Base-by-base conservation (phyloP, 2,329 filamentous ascomycete genomes). In the Aspergillus thermomutatus region DNA sequence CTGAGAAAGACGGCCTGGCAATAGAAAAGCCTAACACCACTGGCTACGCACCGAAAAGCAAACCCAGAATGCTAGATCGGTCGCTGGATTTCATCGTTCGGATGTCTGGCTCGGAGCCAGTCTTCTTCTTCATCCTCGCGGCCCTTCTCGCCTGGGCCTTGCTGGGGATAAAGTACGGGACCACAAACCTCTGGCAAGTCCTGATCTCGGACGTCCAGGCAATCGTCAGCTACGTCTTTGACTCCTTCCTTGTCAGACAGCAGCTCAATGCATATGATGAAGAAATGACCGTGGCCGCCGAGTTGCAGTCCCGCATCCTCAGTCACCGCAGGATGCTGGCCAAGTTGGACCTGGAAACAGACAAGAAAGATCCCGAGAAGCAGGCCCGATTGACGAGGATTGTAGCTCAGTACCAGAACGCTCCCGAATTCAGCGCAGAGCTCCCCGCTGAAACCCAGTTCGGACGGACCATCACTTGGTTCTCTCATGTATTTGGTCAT, bases 71-170 rank as follows among this genome's bases (percentile, higher is more conserved):
- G 27, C 57, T 61, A 3, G 59, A 61, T 27, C 57, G 57, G 14
- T 57, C 51, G 56, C 50, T 71, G 6, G 68, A 71, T 49, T 58
- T 56, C 26, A 55, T 68, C 31, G 68, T 68, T n/a, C 54, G 55
- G 31, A 51, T 56, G 3, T 65, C 66, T 21, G 68, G 68, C 17
- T 69, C 68, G 1, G 60, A 57, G 25, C 52, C 45, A 17, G 59
- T 65, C 8, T 67, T 70, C 51, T 62, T 65, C 17, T 53, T 69
- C 49, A 74, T 74, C 52, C 43, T 76, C 7, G 54, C 64, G 1
- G 51, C 72, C 0, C 59, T 69, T 10, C 53, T 69, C 4, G 28
- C 50, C 2, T 70, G 67, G 68, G 65, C 61, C 17, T 59, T 70
- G 31, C 53, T 67, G 0, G 67, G 67, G 0, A 65, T 68, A 47